Base-by-base conservation (phyloP, 129 eudicot species). In the Flaveria trinervia region DNA sequence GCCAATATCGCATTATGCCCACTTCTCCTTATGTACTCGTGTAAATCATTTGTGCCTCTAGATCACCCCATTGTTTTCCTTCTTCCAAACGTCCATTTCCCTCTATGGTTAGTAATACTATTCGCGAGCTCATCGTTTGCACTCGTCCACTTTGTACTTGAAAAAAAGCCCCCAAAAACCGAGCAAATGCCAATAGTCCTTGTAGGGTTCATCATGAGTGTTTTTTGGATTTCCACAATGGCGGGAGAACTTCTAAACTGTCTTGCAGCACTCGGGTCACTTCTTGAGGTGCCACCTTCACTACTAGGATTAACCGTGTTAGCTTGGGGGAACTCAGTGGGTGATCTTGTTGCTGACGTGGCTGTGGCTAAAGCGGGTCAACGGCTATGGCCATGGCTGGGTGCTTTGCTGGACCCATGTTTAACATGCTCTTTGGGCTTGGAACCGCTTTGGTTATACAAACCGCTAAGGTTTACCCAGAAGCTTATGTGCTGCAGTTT, bases 371-470 rank as follows among this genome's bases (percentile, higher is more conserved):
- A 88, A 75, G 99, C 99, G 2, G 99, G 99, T 30, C 99, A 94
- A 75, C 99, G 0, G 95, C 99, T 22, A 87, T 95, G 92, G 99
- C 96, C 28, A 95, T 95, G 99, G 99, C 99, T 3, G 99, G 99
- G 26, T 95, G 97, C 85, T 95, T 91, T 80, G 99, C 97, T 0
- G 86, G 99, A 1, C 99, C 99, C 9, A 95, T 95, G 99, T 95
- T 95, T 60, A 95, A 95, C 69, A 91, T 95, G 97, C 89, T 95
- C n/a, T 86, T 89, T 69, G 99, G 97, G 70, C 96, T 95, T 0
- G 99, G 99, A n/a, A 89, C 91, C 2, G 97, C 94, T 80, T 82
- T 95, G 75, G 99, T 95, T 25, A 86, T 91, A 74, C 92, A 95
- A 78, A 89, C 96, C 2, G 81, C 89, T n/a, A 77, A 82, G 52